Conservation (phyloP, 2,329 filamentous ascomycete species). For the Hymenoscyphus repandus region DNA sequence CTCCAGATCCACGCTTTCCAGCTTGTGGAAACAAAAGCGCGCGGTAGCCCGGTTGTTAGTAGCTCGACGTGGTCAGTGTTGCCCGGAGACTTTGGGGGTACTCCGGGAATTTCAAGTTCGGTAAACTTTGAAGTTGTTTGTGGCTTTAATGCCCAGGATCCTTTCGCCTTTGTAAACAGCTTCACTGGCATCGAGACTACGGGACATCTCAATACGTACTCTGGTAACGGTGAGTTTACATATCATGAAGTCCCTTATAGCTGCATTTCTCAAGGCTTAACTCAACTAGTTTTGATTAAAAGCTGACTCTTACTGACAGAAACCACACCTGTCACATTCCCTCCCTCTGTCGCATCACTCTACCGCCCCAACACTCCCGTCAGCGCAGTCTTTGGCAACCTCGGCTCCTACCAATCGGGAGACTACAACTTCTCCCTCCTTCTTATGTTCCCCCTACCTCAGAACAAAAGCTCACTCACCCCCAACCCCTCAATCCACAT, state of each 20-base stretch:
- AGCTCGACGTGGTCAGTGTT: not conserved
- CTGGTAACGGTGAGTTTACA: constrained; percentile 1
- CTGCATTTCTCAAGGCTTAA: no score
- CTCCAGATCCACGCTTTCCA: constrained; percentile 3
- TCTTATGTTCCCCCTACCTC: constrained; percentile 2
- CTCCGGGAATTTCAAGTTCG: not conserved
- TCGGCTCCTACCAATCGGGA: not conserved
- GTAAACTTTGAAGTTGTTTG: not conserved
- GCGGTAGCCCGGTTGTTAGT: not conserved
- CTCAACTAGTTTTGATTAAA: no score
- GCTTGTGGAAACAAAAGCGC: not conserved
- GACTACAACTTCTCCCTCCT: not conserved
- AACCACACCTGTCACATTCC: not conserved
- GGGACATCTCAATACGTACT: not conserved
- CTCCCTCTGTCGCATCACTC: not conserved
- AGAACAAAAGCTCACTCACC: not conserved
- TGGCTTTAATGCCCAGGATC: not conserved
- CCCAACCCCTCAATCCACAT: not conserved
- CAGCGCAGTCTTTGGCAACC: not conserved
- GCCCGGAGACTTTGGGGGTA: not conserved
- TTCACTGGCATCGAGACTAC: not conserved
- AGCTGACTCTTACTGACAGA: not conserved
- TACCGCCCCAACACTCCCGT: constrained; percentile 6
- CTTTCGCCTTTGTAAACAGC: not conserved
- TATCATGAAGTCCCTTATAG: not conserved